Base-by-base conservation (phyloP, 495 filamentous ascomycete genomes). In the Penicillium subrubescens region DNA sequence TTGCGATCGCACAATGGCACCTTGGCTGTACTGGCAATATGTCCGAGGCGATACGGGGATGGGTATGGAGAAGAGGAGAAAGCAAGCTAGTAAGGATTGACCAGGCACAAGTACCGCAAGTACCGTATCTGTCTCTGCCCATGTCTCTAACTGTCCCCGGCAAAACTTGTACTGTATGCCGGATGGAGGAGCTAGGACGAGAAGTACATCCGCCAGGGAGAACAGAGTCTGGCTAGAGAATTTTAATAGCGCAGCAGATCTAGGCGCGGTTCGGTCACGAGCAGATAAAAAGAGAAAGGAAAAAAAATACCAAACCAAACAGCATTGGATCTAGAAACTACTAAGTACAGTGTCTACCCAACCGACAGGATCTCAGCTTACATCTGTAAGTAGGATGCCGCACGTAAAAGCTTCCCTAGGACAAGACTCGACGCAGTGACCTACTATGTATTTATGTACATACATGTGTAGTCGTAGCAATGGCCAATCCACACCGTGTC, bases 11-110 rank as follows among this genome's bases (percentile, higher is more conserved):
- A 44, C 52, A 60, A 57, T 60, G 29, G 27, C 46, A 27, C 59
- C 59, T 50, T 54, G 59, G 55, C 51, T 41, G 57, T 60, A 60
- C 43, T 57, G 29, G 43, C 51, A 61, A 64, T 63, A 63, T 60
- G 48, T 50, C 65, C 57, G 65, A 62, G 35, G 54, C 52, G 33
- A 37, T 19, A 50, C 29, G 43, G 17, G 8, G 27, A 27, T 27
- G 25, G 11, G 19, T 39, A 27, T 31, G 29, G 35, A 52, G 31
- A 57, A 29, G 53, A 39, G 33, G 52, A 19, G 31, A 10, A 21
- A 34, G n/a, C 3, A 43, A 39, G 56, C 12, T 43, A 46, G 56
- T 41, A 56, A 11, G 29, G 31, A 53, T 21, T 23, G 15, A 15
- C 14, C 23, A 52, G 14, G 48, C 21, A 3, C 21, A 52, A n/a